Percentiles rank a stretch among this genome's conserved stretches.
These are phyloP conservation scores for Mikania micrantha DNA, from an alignment of 129 eudicot species.

Conservation along the genomic window DNA sequence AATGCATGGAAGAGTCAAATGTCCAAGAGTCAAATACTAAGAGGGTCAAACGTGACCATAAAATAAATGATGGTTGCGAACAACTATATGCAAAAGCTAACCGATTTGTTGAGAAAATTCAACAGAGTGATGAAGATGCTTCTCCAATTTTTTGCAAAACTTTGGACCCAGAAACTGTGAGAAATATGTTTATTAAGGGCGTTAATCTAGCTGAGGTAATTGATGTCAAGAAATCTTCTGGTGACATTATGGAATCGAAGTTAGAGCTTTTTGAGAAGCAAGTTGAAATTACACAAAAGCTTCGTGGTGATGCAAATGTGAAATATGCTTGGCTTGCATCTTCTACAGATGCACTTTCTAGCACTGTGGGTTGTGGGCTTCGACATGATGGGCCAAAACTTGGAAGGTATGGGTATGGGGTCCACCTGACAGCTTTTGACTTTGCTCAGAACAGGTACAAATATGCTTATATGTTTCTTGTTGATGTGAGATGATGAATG, in stretches of 20 bases:
- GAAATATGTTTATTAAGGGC: slow-evolving; percentile 37
- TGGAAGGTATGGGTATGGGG: slow-evolving; percentile 49
- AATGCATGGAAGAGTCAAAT: slow-evolving; percentile 47
- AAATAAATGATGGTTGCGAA: slow-evolving; percentile 24
- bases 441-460: slow-evolving; percentile 41
- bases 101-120: slow-evolving; percentile 26
- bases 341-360: slow-evolving; percentile 23
- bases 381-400: slow-evolving; percentile 38
- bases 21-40: slow-evolving; percentile 42
- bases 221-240: slow-evolving; percentile 21
- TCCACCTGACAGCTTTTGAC: slow-evolving; percentile 42
- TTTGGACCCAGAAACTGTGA: slow-evolving; percentile 33
- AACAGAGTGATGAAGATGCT: slow-evolving; percentile 24
- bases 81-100: slow-evolving; percentile 20
- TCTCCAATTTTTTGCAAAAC: background rate
- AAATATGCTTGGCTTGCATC: slow-evolving; percentile 53
- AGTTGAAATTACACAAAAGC: slow-evolving; percentile 43
- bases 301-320: slow-evolving; percentile 51
- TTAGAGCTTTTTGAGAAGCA: slow-evolving; percentile 57
- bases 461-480: slow-evolving; percentile 1
- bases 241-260: slow-evolving; percentile 28
- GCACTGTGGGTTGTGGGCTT: slow-evolving; percentile 38
- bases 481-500: background rate
- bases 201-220: slow-evolving; percentile 22
- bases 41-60: slow-evolving; percentile 29